Evolutionary conservation across 1,284 basidiomycete species (phyloP).

Genomic region (Tilletia walkeri): DNA sequence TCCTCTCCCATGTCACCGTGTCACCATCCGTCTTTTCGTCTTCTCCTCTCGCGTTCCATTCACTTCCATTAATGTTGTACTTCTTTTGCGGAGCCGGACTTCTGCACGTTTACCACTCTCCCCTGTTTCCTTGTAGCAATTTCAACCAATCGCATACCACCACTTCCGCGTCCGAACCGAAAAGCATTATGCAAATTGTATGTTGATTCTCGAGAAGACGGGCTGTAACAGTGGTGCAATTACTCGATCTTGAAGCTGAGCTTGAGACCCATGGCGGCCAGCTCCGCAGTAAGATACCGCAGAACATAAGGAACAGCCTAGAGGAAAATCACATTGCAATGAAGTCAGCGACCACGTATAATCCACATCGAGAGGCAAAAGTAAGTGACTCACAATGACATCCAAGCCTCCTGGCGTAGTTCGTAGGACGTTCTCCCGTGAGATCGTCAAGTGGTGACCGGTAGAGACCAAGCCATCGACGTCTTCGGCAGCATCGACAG

Average conservation of each 20-base stretch:
- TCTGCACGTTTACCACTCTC: too few relatives aligned
- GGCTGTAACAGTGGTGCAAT: not conserved
- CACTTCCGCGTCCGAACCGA: too few relatives aligned
- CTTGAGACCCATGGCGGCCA: conserved; percentile 64
- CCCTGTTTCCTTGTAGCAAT: too few relatives aligned
- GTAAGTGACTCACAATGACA: conserved; percentile 31
- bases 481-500: not conserved
- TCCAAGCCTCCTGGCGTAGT: conserved; percentile 41
- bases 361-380: not conserved
- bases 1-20: not conserved
- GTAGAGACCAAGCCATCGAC: not conserved
- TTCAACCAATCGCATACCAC: too few relatives aligned
- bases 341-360: not conserved
- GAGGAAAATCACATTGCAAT: not conserved
- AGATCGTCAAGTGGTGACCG: conserved; percentile 34
- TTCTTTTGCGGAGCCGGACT: not conserved
- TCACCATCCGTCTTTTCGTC: too few relatives aligned
- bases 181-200: not conserved
- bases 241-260: conserved; percentile 52
- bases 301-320: conserved; percentile 83
- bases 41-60: not conserved
- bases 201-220: not conserved
- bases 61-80: not conserved
- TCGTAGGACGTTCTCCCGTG: conserved; percentile 34
- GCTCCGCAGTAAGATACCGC: conserved; percentile 61